Evolutionary conservation across 805 yeast genomes (phyloP), one percentile per base, ranked within the genome.

Genomic region (Ogataea wickerhamii): DNA sequence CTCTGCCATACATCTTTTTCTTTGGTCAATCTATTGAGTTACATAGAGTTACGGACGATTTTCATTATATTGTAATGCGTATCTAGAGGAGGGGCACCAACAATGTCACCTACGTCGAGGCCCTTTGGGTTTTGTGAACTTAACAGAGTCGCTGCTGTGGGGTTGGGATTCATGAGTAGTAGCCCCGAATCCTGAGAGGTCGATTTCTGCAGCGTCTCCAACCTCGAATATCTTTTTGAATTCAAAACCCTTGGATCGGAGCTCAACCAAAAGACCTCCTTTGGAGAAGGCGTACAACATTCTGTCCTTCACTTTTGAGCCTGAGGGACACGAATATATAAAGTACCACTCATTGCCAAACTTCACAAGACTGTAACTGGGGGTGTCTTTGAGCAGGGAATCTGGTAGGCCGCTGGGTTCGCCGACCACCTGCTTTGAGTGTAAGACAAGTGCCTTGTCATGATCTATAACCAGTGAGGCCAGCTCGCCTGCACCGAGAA

Each of bases 251-350:
- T 62, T 63, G 6, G 54, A 40, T 43, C 71, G 67, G 54, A 84
- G 64, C 41, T 73, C 68, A 32, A 67, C 69, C 23, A 79, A 60
- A 38, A 83, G 70, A 6, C 82, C 83, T 36, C 69, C 71, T 55
- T 80, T 82, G 44, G 82, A 82, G 3, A 95, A 76, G 1, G 98
- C 98, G 55, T 88, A 87, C 35, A 88, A 60, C 97, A 91, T 91
- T 52, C 98, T 74, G 36, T 88, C 93, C 60, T 82, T 84, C 28
- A 93, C 93, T 61, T 80, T 81, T 29, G 96, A 82, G 1, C 89
- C 88, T 0, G 94, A 78, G 3, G 98, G 98, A 60, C 96, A 89
- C 6, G 91, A 73, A 57, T 87, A 87, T 22, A 89, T 76, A 58
- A 91, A 88, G 23, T 75, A 76, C 26, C 53, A 50, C 2, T 56